Base-by-base conservation (phyloP, 176 grass and related monocot genomes). In the Miscanthus lutarioriparius region DNA sequence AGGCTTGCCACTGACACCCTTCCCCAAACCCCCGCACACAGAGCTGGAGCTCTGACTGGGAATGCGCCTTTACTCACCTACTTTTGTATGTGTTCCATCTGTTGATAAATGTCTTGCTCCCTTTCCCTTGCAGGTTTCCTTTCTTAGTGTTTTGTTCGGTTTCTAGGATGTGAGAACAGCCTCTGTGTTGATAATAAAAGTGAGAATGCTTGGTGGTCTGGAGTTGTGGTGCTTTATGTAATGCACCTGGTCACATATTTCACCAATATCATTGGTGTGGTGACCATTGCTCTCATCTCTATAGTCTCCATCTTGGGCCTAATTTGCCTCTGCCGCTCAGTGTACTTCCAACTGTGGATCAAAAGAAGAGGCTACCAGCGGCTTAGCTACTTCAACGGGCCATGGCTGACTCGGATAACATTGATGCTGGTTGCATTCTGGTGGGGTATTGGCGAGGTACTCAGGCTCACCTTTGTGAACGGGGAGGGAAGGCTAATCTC, bases 301-400 rank as follows among this genome's bases (percentile, higher is more conserved):
- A 59, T 98, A 28, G 83, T 91, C 35, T 87, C 80, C 76, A 22
- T 90, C 35, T 85, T 98, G 59, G 89, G 93, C 35, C 78, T 98
- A 22, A 22, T 95, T 17, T 98, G 93, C 81, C 83, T 98, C 25
- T 88, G 82, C 28, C 91, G 73, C 37, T 92, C 89, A 2, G 22
- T 95, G 44, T 80, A 91, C 84, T 98, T 98, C 84, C 93, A 98
- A 25, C 66, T 95, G 22, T 90, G 89, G 85, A 88, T 98, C 75
- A 89, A 74, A 70, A 77, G 73, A 47, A 84, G 84, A 66, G 85
- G 87, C 39, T 85, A 93, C 67, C 87, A 88, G 16, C 87, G 86
- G 22, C 93, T 98, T 82, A 93, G 64, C 73, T 98, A 93, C 75
- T 98, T 98, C 70, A 95, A 94, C 36, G 91, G 91, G 9, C 91